These are phyloP conservation scores for Amanita muscaria DNA, from an alignment of 768 basidiomycete species.

Conservation along the genomic window DNA sequence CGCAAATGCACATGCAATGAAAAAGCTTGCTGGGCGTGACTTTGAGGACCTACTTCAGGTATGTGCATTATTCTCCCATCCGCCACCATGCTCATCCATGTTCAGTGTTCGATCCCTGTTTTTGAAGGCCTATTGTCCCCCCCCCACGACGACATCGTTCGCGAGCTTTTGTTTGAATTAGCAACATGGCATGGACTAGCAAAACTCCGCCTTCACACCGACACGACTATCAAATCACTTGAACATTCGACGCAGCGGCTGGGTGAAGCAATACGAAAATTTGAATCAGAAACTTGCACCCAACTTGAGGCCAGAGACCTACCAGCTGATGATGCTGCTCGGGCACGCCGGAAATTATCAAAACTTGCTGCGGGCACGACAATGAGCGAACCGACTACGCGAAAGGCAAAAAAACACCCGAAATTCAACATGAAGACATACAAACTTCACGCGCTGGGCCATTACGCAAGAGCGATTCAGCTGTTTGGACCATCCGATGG, in stretches of 20 bases:
- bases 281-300: slow-evolving; percentile 12
- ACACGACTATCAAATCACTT: slow-evolving; percentile 13
- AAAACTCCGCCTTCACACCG: slow-evolving; percentile 19
- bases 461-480: slow-evolving; percentile 17
- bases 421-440: slow-evolving; percentile 18
- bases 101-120: slow-evolving; percentile 24
- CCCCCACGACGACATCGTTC: slow-evolving; percentile 19
- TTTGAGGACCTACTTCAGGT: slow-evolving; percentile 39
- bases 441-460: slow-evolving; percentile 23
- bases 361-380: background rate
- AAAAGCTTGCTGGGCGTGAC: slow-evolving; percentile 22
- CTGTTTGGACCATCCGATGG: slow-evolving; percentile 22
- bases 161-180: slow-evolving; percentile 21
- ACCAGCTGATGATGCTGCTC: slow-evolving; percentile 17
- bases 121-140: slow-evolving; percentile 29
- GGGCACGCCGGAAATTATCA: slow-evolving; percentile 14
- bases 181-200: slow-evolving; percentile 29
- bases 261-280: slow-evolving; percentile 17
- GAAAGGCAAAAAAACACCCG: slow-evolving; percentile 6
- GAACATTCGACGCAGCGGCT: slow-evolving; percentile 20
- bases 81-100: background rate
- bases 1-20: slow-evolving; percentile 26
- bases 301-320: slow-evolving; percentile 16
- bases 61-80: background rate
- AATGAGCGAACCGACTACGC: background rate